Evolutionary conservation across 345 rosid species (phyloP).

Genomic region (Cardiospermum halicacabum): DNA sequence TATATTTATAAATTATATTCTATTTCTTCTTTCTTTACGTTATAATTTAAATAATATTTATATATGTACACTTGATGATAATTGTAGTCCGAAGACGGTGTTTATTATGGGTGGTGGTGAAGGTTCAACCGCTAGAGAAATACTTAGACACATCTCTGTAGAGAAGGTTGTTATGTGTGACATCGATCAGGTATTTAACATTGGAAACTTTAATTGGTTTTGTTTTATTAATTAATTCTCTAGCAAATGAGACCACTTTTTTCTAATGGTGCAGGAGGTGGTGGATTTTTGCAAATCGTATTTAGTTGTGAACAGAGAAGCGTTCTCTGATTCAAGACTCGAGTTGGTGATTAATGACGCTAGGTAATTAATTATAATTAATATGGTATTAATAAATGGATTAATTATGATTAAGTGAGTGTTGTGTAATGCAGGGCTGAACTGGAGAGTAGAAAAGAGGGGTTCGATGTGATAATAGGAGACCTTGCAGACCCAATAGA

Average conservation of each 20-base stretch:
- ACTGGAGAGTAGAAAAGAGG: slow-evolving; percentile 37
- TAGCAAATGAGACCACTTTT: no score
- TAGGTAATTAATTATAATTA: no score
- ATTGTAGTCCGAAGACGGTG: slow-evolving; percentile 34
- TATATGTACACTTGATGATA: background rate
- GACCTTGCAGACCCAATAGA: slow-evolving; percentile 72
- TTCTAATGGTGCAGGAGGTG: slow-evolving; percentile 42
- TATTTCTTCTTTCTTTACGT: background rate
- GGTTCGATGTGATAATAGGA: slow-evolving; percentile 56
- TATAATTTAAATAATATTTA: background rate
- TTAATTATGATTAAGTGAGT: no score
- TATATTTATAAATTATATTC: background rate
- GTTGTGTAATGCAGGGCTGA: slow-evolving; percentile 32
- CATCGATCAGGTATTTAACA: slow-evolving; percentile 52
- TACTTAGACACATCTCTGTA: slow-evolving; percentile 41
- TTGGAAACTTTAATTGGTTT: background rate
- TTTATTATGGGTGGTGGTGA: slow-evolving; percentile 79
- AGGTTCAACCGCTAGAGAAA: slow-evolving; percentile 66
- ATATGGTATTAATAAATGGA: no score
- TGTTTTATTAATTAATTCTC: background rate
- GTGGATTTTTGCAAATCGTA: slow-evolving; percentile 59
- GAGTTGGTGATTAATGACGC: slow-evolving; percentile 59
- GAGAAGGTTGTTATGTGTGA: slow-evolving; percentile 59
- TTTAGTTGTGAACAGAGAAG: slow-evolving; percentile 44
- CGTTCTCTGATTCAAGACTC: slow-evolving; percentile 43